A percentile compares a stretch with the other conserved stretches of the same genome.
phyloP scores from a whole-genome alignment of 2,329 filamentous ascomycete genomes.

The Sarocladium brachiariae region DNA sequence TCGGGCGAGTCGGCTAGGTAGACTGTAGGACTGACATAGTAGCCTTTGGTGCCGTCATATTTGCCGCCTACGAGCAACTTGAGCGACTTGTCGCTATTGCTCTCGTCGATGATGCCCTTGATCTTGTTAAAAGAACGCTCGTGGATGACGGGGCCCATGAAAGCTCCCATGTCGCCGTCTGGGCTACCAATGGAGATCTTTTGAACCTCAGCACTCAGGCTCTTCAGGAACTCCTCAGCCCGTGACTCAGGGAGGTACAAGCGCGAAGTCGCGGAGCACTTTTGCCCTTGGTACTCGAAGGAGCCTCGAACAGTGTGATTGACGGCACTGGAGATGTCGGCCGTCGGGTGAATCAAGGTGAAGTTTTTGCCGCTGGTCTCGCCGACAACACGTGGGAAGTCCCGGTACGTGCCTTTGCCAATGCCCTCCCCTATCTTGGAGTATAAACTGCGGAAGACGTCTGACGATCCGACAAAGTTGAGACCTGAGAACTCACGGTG shows the following conservation, averaged over 20 bases:
- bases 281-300: conserved; percentile 88
- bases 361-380: conserved; percentile 95
- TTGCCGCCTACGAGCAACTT: conserved; percentile 68
- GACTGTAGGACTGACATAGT: conserved; percentile 77
- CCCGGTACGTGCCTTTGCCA: conserved; percentile 71
- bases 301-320: conserved; percentile 79
- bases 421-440: conserved; percentile 78
- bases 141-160: conserved; percentile 83
- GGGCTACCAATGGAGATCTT: conserved; percentile 66
- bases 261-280: conserved; percentile 80
- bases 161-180: conserved; percentile 67
- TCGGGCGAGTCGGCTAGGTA: conserved; percentile 72
- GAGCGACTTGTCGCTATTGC: conserved; percentile 68
- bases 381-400: conserved; percentile 83
- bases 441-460: conserved; percentile 83
- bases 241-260: conserved; percentile 70
- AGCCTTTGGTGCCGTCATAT: conserved; percentile 72
- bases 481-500: conserved; percentile 83
- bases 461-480: conserved; percentile 90
- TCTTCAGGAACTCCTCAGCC: conserved; percentile 64
- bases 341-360: conserved; percentile 71
- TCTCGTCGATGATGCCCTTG: conserved; percentile 65
- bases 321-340: conserved; percentile 71
- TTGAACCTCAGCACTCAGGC: conserved; percentile 60
- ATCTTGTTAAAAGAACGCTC: conserved; percentile 76